Conservation (phyloP, 2,329 filamentous ascomycete genomes). For the Davidsoniella eucalypti region DNA sequence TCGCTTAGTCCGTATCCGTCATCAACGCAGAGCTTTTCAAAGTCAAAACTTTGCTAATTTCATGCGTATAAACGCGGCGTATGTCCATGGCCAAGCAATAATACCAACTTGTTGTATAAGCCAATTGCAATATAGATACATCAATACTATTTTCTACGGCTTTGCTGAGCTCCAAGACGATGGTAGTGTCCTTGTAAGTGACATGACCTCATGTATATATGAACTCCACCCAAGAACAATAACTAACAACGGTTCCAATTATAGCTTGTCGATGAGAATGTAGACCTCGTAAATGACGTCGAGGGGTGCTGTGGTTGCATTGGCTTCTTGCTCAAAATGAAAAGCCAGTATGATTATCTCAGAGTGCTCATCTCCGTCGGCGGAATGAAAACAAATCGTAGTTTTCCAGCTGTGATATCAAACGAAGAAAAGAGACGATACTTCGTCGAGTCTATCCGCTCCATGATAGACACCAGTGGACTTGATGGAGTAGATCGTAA, state of each 20-base stretch:
- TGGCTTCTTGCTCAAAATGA: not conserved
- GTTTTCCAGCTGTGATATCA: not conserved
- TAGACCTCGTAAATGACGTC: not conserved
- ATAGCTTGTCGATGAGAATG: not conserved
- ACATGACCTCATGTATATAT: not conserved
- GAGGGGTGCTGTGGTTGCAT: not conserved
- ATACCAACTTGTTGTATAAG: not conserved
- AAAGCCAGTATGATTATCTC: not conserved
- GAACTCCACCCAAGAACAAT: not conserved
- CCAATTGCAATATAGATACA: not conserved
- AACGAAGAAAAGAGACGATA: not conserved
- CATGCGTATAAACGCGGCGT: not conserved
- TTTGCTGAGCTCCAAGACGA: not conserved
- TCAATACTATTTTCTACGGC: not conserved
- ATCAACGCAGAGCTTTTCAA: not conserved
- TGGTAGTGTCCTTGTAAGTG: not conserved
- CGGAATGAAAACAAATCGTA: not conserved
- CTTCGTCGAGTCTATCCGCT: not conserved
- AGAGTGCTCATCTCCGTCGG: constrained; percentile 4
- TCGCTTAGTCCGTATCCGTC: not conserved
- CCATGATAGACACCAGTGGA: not conserved
- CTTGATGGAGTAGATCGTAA: constrained; percentile 10
- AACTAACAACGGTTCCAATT: too few species aligned
- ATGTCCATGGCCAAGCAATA: not conserved
- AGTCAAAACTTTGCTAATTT: not conserved